Evolutionary conservation across 805 yeast genomes (phyloP), one percentile per base, ranked within the genome.

Genomic region (Zygoascus ofunaensis): DNA sequence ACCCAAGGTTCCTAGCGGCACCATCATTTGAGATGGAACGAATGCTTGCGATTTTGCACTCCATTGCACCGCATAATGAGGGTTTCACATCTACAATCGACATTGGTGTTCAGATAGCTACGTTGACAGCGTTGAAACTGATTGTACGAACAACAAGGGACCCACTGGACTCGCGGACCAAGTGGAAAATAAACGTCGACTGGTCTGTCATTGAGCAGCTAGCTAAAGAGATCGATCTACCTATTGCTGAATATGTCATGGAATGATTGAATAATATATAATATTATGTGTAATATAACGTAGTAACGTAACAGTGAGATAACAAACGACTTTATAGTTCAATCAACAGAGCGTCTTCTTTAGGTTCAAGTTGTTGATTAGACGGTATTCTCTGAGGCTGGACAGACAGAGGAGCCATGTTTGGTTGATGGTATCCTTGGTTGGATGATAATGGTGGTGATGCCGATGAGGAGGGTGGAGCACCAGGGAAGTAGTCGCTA

Each of bases 11-110:
- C 47, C 63, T 83, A 35, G 77, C 80, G n/a, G 83, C 95, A 0
- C 77, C 80, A 23, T 64, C 77, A 26, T 87, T 87, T 60, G 84
- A 80, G 30, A 59, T 87, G 38, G 96, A 89, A 58, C 70, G 97
- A 46, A 57, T 86, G 58, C 63, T 84, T 47, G 94, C 96, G 0
- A 84, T 89, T 20, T 68, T 83, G 32, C 81, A 82, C 36, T 80
- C 94, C 0, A 76, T 87, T 12, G 77, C 75, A 55, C 73, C 69
- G 19, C 70, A 56, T 10, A 59, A 34, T 54, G 65, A 46, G 4
- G 50, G 69, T 5, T 59, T 63, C 54, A 61, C 66, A 37, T 48
- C 58, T 45, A 45, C 55, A 59, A 43, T 64, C 59, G 49, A 63
- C 54, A 51, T 67, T 45, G 62, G 62, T 51, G 69, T 69, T 41